Base-by-base conservation (phyloP, 2,329 filamentous ascomycete genomes). In the Calonectria naviculata region DNA sequence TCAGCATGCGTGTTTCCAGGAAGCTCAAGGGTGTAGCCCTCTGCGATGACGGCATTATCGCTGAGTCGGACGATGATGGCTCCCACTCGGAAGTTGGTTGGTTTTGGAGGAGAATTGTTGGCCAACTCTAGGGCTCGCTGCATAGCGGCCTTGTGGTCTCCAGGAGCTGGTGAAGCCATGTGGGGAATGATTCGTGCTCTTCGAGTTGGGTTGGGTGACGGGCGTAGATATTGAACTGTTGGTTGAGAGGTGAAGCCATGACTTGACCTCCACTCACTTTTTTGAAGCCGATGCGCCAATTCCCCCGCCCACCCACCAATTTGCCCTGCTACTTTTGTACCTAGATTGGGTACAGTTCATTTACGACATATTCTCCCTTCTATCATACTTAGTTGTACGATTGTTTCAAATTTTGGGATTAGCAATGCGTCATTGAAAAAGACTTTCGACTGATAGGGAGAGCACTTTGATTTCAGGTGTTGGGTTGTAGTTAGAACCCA, bases 1-100 rank as follows among this genome's bases (percentile, higher is more conserved):
- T 99, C 97, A 4, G 97, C 97, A 80, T 99, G 97, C 0, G 97
- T 98, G 84, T 99, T 99, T 47, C 96, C 97, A 0, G 91, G 88
- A 5, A 95, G 90, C 83, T 99, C 96, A 70, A 98, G 89, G 0
- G 97, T 98, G 85, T 96, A 98, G 66, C 97, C 96, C 2, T 94
- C 94, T 1, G 93, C 90, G 31, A 97, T 87, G 69, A 97, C 86
- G 29, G 84, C 81, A 76, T 91, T 88, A 41, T 85, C 87, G 47
- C 84, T 83, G 17, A 87, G 81, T 69, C 91, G 87, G 24, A 97
- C 88, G 44, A 98, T 88, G n/a, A 98, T 83, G n/a, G 97, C 97
- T 47, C 97, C 97, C 26, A 99, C 95, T 71, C 96, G 91, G 85
- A 95, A 99, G 83, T 98, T 98, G 63, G 94, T 95, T 3, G 95